Percentiles rank a stretch among this genome's conserved stretches.
Conservation (phyloP, 2,329 filamentous ascomycete genomes). For the Diaporthe citriasiana region DNA sequence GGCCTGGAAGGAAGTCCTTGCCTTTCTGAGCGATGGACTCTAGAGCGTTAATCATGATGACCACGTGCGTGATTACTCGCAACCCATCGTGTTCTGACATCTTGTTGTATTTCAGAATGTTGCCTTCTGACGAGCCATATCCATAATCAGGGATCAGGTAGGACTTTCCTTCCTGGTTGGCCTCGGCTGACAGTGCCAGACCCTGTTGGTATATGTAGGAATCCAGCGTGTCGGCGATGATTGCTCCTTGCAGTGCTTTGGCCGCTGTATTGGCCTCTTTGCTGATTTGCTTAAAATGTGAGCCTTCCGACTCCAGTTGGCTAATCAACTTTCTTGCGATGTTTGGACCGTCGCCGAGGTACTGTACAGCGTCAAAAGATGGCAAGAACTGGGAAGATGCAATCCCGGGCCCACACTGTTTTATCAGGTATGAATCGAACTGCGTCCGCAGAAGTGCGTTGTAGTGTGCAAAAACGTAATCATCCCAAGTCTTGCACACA, state of each 20-base stretch:
- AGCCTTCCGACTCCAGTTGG: conserved; percentile 67
- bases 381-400: conserved; percentile 70
- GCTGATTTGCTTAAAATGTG: conserved; percentile 58
- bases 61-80: conserved; percentile 77
- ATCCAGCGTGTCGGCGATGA: conserved; percentile 75
- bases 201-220: conserved; percentile 73
- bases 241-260: conserved; percentile 82
- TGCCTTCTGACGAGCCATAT: conserved; percentile 51
- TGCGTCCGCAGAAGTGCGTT: conserved; percentile 86
- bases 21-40: conserved; percentile 58
- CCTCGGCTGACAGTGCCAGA: conserved; percentile 62
- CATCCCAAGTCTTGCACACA: conserved; percentile 85
- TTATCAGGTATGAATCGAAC: conserved; percentile 79
- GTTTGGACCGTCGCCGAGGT: conserved; percentile 67
- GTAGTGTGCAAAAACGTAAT: conserved; percentile 88
- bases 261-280: conserved; percentile 74
- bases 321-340: conserved; percentile 72
- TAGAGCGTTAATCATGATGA: conserved; percentile 76
- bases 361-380: conserved; percentile 75
- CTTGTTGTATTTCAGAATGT: conserved; percentile 64
- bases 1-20: conserved; percentile 56
- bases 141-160: conserved; percentile 59
- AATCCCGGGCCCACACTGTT: conserved; percentile 66
- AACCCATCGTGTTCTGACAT: conserved; percentile 74
- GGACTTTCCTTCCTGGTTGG: conserved; percentile 58